Evolutionary conservation across 1,284 basidiomycete genomes (phyloP), one percentile per base, ranked within the genome.

Genomic region (Sporisorium exsertum): DNA sequence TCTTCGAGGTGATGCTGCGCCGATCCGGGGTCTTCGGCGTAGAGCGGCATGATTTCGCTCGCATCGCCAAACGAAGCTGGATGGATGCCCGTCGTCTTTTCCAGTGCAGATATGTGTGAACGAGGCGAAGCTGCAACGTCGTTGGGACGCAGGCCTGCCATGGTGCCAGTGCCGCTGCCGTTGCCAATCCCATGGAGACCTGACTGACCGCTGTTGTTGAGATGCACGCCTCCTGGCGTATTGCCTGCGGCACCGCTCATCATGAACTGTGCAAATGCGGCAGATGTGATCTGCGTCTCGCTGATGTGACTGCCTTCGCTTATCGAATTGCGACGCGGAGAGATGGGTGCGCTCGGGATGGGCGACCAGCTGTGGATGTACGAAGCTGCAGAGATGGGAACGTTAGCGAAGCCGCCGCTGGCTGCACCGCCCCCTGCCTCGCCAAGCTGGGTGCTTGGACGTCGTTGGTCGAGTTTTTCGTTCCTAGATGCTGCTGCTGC

Each of bases 331-430:
- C 72, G 66, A n/a, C 58, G 70, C 3, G 72, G 72, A 10, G 72
- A 75, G 64, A 75, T 75, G 57, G 72, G 72, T 7, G 72, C 72
- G 54, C 67, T 70, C 8, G 72, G 72, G 32, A 75, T 75, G 5
- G 67, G 72, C 42, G 72, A 75, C 72, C 72, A 75, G 42, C 43
- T 75, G 60, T 75, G 66, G 26, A 75, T 70, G 53, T 75, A 75
- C 5, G 72, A 70, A 18, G 67, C 72, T 22, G 72, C 72, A 51
- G 72, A 75, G 26, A 75, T 50, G 45, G 63, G 60, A 32, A 66
- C 72, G 22, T 58, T 53, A n/a, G 51, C n/a, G 12, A 24, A 49
- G 0, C 26, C 53, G 1, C 40, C 61, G 33, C 59, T 42, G 18
- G 53, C 54, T n/a, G 57, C 56, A 20, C n/a, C 46, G 22, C n/a